Percentiles rank a stretch among this genome's conserved stretches.
Conservation (phyloP, 129 eudicot genomes). For the Artemisia annua region DNA sequence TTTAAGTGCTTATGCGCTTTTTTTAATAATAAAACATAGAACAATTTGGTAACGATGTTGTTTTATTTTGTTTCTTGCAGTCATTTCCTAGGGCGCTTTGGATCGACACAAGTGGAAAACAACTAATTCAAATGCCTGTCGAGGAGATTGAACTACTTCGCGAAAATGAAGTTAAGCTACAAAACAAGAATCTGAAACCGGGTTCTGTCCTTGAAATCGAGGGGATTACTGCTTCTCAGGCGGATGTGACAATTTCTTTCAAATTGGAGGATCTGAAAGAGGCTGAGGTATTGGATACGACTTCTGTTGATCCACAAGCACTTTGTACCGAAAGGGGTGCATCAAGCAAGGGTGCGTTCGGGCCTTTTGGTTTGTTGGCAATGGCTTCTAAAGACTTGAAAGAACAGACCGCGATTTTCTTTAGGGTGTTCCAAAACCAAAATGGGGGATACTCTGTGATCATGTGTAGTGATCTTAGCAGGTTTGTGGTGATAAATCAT, state of each 20-base stretch:
- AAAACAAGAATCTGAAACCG: slow-evolving; percentile 21
- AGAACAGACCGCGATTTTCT: slow-evolving; percentile 60
- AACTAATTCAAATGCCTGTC: slow-evolving; percentile 44
- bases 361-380: slow-evolving; percentile 61
- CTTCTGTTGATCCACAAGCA: slow-evolving; percentile 40
- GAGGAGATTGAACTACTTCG: slow-evolving; percentile 42
- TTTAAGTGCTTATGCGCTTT: no score
- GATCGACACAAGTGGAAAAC: no score
- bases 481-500: slow-evolving; percentile 28
- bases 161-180: slow-evolving; percentile 29
- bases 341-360: slow-evolving; percentile 38
- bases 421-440: slow-evolving; percentile 44
- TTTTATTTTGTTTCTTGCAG: no score
- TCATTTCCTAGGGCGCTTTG: no score
- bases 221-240: slow-evolving; percentile 44
- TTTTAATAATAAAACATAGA: no score
- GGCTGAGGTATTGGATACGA: slow-evolving; percentile 49
- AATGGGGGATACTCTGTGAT: slow-evolving; percentile 40
- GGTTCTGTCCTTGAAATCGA: slow-evolving; percentile 32
- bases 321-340: slow-evolving; percentile 49
- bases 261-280: slow-evolving; percentile 33
- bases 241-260: slow-evolving; percentile 54
- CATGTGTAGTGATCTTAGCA: slow-evolving; percentile 69
- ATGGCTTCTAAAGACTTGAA: slow-evolving; percentile 52
- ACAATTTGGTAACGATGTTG: no score